Evolutionary conservation across 23 red algal species (phyloP), one percentile per base, ranked within the genome.

Genomic region (Cyanidium caldarium): DNA sequence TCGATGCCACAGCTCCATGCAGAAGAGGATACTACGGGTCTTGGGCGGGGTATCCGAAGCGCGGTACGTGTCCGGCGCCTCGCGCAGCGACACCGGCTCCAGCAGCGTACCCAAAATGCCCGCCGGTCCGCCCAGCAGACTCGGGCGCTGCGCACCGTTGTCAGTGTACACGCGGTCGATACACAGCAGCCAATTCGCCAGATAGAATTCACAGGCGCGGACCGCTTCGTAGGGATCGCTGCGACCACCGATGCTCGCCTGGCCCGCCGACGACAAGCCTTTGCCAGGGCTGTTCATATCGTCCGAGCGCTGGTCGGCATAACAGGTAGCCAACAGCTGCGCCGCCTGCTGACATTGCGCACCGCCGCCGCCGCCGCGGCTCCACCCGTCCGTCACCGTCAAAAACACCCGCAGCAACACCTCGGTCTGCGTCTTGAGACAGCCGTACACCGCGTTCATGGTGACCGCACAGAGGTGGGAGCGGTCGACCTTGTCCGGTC

Each of bases 121-220:
- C 31, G n/a, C 51, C 31, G 51, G n/a, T 14, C 51, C 51, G 51
- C 51, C 51, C 7, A 61, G 51, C 10, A 61, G 51, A 28, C 51
- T 61, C 13, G n/a, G 51, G n/a, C n/a, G 19, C 5, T 5, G 7
- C n/a, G 19, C 31, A 10, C 23, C 51, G 23, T 16, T 5, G 21
- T 28, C 51, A 28, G n/a, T 28, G 5, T 10, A 16, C 10, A 61
- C n/a, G 51, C 31, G n/a, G 23, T 61, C 51, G 23, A 61, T 25
- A 25, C 51, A 61, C 3, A 61, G 23, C 23, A 61, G 23, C 7
- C 19, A 61, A 28, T 61, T 61, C n/a, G 51, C 51, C 10, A 61
- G 51, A 25, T 61, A 61, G 51, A 61, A 61, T 28, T 61, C 51
- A 61, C 51, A 61, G 51, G 51, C 51, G n/a, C 51, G 31, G 23